These are phyloP conservation scores for Aspergillus pseudotamarii DNA, from an alignment of 2,329 filamentous ascomycete species.

Conservation along the genomic window DNA sequence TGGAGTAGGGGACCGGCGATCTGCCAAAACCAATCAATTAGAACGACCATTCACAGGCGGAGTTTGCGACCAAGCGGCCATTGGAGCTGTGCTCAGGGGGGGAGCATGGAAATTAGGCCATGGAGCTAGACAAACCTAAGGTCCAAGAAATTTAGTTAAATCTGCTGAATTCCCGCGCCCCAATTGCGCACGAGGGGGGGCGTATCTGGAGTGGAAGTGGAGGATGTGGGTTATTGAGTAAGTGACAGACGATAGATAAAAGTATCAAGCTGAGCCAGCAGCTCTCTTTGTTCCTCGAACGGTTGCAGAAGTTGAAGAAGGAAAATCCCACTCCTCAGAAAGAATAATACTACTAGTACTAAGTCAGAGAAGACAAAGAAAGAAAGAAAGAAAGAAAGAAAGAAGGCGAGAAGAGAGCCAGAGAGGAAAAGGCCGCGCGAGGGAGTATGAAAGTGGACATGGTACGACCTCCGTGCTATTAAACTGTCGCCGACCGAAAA, in stretches of 20 bases:
- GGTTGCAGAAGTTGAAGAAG: background rate
- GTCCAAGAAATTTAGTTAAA: constrained; percentile 9
- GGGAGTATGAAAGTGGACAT: constrained; percentile 8
- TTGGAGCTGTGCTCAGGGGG: constrained; percentile 19
- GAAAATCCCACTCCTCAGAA: background rate
- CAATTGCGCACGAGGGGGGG: background rate
- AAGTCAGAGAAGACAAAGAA: constrained; percentile 11
- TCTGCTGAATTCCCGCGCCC: background rate
- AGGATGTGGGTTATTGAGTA: background rate
- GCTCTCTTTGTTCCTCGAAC: constrained; percentile 13
- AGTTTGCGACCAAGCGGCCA: constrained; percentile 15
- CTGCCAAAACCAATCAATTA: constrained; percentile 29
- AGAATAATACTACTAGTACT: background rate
- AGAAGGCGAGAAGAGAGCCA: constrained; percentile 12
- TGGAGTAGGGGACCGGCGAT: constrained; percentile 27
- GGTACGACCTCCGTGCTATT: constrained; percentile 16
- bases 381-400: constrained; percentile 21
- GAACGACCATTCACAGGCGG: constrained; percentile 23
- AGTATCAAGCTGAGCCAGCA: constrained; percentile 22
- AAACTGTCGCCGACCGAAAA: constrained; percentile 22
- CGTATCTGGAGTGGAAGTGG: constrained; percentile 5
- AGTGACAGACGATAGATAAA: constrained; percentile 6
- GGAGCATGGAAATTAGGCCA: constrained; percentile 3
- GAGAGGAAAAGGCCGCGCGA: constrained; percentile 1
- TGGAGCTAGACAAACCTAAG: constrained; percentile 11